These are phyloP conservation scores for Cardamine chenopodiifolia DNA, from an alignment of 345 rosid genomes.

Conservation along the genomic window DNA sequence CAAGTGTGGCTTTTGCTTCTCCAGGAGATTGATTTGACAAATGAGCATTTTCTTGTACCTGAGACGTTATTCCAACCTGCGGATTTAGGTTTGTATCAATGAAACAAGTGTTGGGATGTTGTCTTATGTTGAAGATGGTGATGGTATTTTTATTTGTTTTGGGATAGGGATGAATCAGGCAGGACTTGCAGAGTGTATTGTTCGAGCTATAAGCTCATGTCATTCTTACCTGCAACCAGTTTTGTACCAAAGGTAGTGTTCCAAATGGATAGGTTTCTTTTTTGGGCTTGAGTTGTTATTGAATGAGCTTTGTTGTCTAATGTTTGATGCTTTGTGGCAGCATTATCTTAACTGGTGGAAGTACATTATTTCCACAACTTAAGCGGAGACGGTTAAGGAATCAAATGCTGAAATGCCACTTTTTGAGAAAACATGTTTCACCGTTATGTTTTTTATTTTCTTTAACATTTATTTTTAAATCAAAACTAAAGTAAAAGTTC, in stretches of 20 bases:
- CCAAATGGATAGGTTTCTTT: not conserved
- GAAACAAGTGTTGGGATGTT: not conserved
- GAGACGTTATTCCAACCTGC: conserved; percentile 95
- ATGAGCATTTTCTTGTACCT: conserved; percentile 92
- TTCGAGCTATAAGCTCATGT: conserved; percentile 85
- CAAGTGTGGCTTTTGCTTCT: conserved; percentile 17
- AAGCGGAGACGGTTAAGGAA: too few species aligned
- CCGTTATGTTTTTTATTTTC: too few species aligned
- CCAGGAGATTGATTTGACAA: conserved; percentile 94
- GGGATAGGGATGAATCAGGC: conserved; percentile 90
- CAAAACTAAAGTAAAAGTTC: too few species aligned
- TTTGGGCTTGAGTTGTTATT: not conserved
- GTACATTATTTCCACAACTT: conserved; percentile 79
- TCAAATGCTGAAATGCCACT: too few species aligned
- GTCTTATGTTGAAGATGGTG: conserved; percentile 15
- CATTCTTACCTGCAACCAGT: conserved; percentile 84
- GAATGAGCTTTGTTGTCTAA: conserved; percentile 22
- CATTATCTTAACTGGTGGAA: conserved; percentile 92
- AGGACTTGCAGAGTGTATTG: conserved; percentile 94
- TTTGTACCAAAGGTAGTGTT: conserved; percentile 79
- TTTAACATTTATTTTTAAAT: too few species aligned
- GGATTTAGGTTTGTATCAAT: conserved; percentile 68
- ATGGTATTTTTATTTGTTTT: not conserved
- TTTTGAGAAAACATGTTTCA: too few species aligned
- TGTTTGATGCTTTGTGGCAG: conserved; percentile 49